These are phyloP conservation scores for Piloderma croceum DNA, from an alignment of 768 basidiomycete genomes.

Conservation along the genomic window DNA sequence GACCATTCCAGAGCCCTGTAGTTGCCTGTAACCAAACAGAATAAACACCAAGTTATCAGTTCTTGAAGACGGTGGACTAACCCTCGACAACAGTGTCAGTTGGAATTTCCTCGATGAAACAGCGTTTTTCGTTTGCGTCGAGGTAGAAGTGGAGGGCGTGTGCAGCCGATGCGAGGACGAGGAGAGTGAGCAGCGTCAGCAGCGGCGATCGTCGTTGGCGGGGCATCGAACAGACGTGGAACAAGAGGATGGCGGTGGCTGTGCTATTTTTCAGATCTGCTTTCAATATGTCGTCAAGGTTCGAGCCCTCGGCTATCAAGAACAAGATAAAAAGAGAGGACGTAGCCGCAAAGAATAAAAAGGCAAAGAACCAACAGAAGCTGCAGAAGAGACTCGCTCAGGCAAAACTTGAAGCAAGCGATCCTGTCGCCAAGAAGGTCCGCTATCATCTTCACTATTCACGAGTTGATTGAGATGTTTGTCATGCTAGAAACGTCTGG, in stretches of 20 bases:
- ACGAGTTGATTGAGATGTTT: not conserved
- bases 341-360: slow-evolving; percentile 64
- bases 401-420: slow-evolving; percentile 69
- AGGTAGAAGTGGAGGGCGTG: slow-evolving; percentile 95
- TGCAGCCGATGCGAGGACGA: slow-evolving; percentile 38
- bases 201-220: slow-evolving; percentile 19
- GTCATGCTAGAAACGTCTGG: slow-evolving; percentile 74
- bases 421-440: slow-evolving; percentile 78
- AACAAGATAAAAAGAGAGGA: slow-evolving; percentile 90
- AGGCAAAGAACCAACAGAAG: slow-evolving; percentile 74
- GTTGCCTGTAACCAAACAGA: slow-evolving; percentile 65
- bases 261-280: too few relatives aligned
- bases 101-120: slow-evolving; percentile 95
- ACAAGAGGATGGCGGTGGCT: too few relatives aligned
- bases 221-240: slow-evolving; percentile 3
- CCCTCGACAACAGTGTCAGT: slow-evolving; percentile 94
- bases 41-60: slow-evolving; percentile 3
- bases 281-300: too few relatives aligned
- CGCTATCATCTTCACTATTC: slow-evolving; percentile 9
- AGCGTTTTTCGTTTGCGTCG: slow-evolving; percentile 87
- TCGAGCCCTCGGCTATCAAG: slow-evolving; percentile 65
- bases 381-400: slow-evolving; percentile 72
- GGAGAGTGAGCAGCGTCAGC: slow-evolving; percentile 32
- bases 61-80: slow-evolving; percentile 26
- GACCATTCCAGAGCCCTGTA: slow-evolving; percentile 93